Base-by-base conservation (phyloP, 78 protist genomes). In the Dictyostelium citrinum region DNA sequence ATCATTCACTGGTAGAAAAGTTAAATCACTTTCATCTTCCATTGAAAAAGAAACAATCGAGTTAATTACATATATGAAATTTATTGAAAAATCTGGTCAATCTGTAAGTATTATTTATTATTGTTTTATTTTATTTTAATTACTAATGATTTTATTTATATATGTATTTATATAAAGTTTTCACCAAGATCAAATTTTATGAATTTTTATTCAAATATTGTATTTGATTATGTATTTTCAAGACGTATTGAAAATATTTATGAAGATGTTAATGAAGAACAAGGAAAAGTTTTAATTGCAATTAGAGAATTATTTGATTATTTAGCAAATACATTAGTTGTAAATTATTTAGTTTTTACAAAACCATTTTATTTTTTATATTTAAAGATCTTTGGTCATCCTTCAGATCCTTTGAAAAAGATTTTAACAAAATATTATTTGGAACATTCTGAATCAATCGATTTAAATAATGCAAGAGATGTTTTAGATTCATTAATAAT, bases 171-270 rank as follows among this genome's bases (percentile, higher is more conserved):
- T 4, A 37, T 4, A 37, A 31, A 70, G 77, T 70, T 70, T 70
- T 16, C 17, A 70, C 22, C 43, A 31, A 70, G 77, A 70, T 33
- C 39, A 33, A 70, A 70, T 31, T 70, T 70, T 33, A 31, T 70
- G 39, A 70, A 70, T 5, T 70, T 31, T 70, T 29, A 70, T 70
- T 70, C 77, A 70, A 70, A 70, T 70, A 70, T 70, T 33, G 6
- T 70, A 9, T 70, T 70, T 70, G 77, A 70, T 70, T 70, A 70
- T 70, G 77, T 70, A 17, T 70, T 70, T 70, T 33, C 46, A 5
- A 70, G 39, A 70, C 39, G 77, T 31, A 70, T 70, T 70, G 77
- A 70, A 70, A 70, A 70, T 70, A 70, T 70, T 33, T 70, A 70
- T 33, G 77, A 70, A 5, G 77, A 27, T 27, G 37, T 17, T 4